Evolutionary conservation across 495 filamentous ascomycete species (phyloP), one percentile per base, ranked within the genome.

Genomic region (Podospora anserina): DNA sequence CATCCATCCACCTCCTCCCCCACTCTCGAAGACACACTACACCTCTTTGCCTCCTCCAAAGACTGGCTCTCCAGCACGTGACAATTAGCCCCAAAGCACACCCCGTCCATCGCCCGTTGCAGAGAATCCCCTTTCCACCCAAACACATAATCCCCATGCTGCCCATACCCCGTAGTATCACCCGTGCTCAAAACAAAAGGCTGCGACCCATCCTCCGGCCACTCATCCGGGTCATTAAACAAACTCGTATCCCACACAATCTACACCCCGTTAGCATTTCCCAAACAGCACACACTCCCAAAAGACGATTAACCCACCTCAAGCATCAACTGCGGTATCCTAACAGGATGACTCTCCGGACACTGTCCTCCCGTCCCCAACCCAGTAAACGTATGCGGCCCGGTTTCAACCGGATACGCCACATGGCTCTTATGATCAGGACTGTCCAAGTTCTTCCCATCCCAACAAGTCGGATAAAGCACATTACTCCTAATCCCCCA

Each of bases 241-340:
- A 69, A 61, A 7, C 73, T 75, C 11, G 79, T 81, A 63, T 78
- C 78, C 78, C 78, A 80, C 28, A 80, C 28, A 69, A 69, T 73
- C 75, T 74, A 75, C 79, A 78, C 18, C 34, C 18, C 4, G 4
- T 63, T n/a, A 63, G 61, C 32, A 28, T n/a, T 16, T 18, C 7
- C 4, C 59, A 61, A 32, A 13, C 19, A 9, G 3, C 1, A 6
- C 39, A 49, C 23, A 23, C 23, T 23, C 23, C 23, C 23, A 23
- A 23, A 23, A 23, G 1, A 1, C 23, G 23, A 1, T 23, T 49
- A 6, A 61, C 68, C 2, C 18, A 89, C 81, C 75, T 91, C 89
- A 69, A 87, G 85, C 76, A 90, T 89, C 65, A 91, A 75, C 20
- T 85, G 85, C 65, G 85, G 78, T 15, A 88, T 81, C 44, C 84